Evolutionary conservation across 2,329 filamentous ascomycete genomes (phyloP).

Genomic region (Pyrenophora teres): DNA sequence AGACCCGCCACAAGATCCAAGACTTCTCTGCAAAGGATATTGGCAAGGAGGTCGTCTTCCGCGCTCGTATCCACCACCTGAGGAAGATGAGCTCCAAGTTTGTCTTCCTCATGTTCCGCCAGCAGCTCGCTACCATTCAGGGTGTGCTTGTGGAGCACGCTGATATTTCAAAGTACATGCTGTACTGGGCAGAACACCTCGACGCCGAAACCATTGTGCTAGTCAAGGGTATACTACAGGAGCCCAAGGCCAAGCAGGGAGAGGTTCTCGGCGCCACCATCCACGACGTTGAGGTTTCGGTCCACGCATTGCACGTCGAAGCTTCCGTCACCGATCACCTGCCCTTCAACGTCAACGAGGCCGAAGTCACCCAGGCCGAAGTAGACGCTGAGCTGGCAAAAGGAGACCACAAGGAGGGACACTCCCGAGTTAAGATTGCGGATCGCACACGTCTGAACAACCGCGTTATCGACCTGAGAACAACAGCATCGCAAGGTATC

Average conservation of each 20-base stretch:
- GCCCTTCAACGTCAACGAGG: constrained; percentile 73
- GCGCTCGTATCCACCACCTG: constrained; percentile 76
- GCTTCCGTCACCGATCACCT: constrained; percentile 65
- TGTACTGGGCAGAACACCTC: constrained; percentile 86
- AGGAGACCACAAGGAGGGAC: constrained; percentile 60
- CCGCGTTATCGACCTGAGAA: constrained; percentile 81
- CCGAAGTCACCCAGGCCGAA: constrained; percentile 64
- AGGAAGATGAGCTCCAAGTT: constrained; percentile 80
- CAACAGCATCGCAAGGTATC: constrained; percentile 83
- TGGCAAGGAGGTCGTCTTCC: constrained; percentile 68
- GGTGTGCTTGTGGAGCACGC: constrained; percentile 73
- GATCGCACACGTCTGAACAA: constrained; percentile 77
- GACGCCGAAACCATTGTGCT: constrained; percentile 78
- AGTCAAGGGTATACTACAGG: constrained; percentile 73
- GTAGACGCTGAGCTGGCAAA: constrained; percentile 57
- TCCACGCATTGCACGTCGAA: constrained; percentile 68
- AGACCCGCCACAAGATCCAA: constrained; percentile 56
- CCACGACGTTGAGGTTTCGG: constrained; percentile 74
- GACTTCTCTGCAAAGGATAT: constrained; percentile 58
- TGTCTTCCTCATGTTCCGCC: constrained; percentile 83
- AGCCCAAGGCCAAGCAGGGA: constrained; percentile 67
- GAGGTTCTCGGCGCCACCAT: constrained; percentile 76
- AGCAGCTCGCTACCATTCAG: constrained; percentile 82
- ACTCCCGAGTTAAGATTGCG: constrained; percentile 64
- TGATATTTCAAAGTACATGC: constrained; percentile 71